These are phyloP conservation scores for Kwoniella bestiolae DNA, from an alignment of 768 basidiomycete species.

Conservation along the genomic window DNA sequence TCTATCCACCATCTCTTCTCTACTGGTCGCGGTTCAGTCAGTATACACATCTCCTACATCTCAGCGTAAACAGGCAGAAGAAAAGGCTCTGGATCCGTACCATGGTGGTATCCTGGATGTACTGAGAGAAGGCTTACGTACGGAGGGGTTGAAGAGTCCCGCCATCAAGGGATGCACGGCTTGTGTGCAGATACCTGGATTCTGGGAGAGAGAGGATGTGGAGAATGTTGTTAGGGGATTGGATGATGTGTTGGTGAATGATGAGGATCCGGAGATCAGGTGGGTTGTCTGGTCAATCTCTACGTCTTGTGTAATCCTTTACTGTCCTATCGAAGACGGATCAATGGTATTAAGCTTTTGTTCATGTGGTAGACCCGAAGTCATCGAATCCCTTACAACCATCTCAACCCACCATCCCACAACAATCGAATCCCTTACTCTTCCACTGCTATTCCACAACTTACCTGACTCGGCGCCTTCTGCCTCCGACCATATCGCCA, in stretches of 20 bases:
- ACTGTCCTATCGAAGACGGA: no score
- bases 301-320: neutral
- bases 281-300: constrained; percentile 18
- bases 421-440: constrained; percentile 72
- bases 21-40: constrained; percentile 62
- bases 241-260: constrained; percentile 68
- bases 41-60: constrained; percentile 40
- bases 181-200: constrained; percentile 67
- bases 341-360: no score
- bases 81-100: constrained; percentile 63
- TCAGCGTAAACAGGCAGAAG: constrained; percentile 40
- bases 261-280: constrained; percentile 63
- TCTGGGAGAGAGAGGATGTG: constrained; percentile 74
- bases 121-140: constrained; percentile 46
- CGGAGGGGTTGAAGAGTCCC: constrained; percentile 38
- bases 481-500: constrained; percentile 63
- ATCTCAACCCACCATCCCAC: constrained; percentile 64
- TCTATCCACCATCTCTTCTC: constrained; percentile 64
- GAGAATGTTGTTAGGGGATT: constrained; percentile 77
- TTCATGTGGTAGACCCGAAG: constrained; percentile 37
- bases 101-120: constrained; percentile 69
- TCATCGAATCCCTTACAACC: constrained; percentile 50
- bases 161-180: constrained; percentile 44
- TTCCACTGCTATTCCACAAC: constrained; percentile 76
- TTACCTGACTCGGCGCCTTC: constrained; percentile 72